Base-by-base conservation (phyloP, 495 filamentous ascomycete genomes). In the Penicillium bovifimosum region DNA sequence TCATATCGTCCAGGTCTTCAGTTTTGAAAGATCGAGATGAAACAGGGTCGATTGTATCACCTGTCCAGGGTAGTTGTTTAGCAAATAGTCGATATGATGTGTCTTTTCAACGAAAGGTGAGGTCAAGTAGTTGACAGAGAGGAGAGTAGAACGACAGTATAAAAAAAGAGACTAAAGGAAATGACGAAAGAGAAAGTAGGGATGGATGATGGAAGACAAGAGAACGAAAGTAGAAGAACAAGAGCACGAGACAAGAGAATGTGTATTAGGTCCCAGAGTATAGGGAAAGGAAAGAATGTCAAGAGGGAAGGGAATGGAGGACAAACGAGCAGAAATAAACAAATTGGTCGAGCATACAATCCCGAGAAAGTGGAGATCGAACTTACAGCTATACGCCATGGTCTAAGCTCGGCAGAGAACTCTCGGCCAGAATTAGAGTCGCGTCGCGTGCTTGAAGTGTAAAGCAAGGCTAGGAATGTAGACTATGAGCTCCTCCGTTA, bases 391-490 rank as follows among this genome's bases (percentile, higher is more conserved):
- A 66, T 67, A 67, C 57, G 65, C 61, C 69, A 74, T 74, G 62
- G 39, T 50, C 65, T 56, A 53, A 55, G 63, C 57, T 63, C 60
- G 59, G 60, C 63, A 62, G 47, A 53, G 61, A 61, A 57, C 56
- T 55, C 52, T 50, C 52, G 43, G 43, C 20, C 34, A 36, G 16
- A 34, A 55, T 42, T 50, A 52, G 58, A 49, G 59, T 54, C 67
- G 67, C 71, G 71, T 67, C 71, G 71, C 71, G 71, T 74, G 66
- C 67, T 66, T 59, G 54, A 56, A 50, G 49, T 49, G 48, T 57
- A 38, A 71, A 66, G 68, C 69, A 71, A 72, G 67, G 69, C 69
- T 68, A 72, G 65, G 71, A 74, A 74, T 74, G 71, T 66, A 69
- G 61, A 66, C 65, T 69, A 69, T 69, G 57, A 58, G 60, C 64